Evolutionary conservation across 257 asterid species (phyloP), one percentile per base, ranked within the genome.

Genomic region (Ehretia macrophylla): DNA sequence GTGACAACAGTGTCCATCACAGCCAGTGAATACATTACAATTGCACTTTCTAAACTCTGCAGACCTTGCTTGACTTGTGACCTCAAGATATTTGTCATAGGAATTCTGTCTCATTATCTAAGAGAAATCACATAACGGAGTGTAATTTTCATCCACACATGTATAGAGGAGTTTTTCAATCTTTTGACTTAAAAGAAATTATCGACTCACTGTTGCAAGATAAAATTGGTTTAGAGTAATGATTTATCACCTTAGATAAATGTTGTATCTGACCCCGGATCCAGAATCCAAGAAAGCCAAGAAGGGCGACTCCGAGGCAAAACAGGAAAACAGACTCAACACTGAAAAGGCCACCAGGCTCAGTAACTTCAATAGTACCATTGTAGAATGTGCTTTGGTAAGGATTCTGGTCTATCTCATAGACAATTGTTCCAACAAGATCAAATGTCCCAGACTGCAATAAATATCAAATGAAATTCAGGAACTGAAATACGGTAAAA

Each of bases 251-350:
- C 99, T 89, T 89, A 48, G 97, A 93, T 23, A 82, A 50, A 51
- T 81, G 58, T 56, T 85, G 94, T 65, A 89, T 58, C 77, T 84
- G 94, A 65, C 78, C 40, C 22, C 78, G 90, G 56, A 82, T 70
- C 94, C 94, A 85, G 60, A 83, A 62, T 37, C 83, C 94, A 18
- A 85, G 79, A 68, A 89, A 82, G 32, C 79, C 76, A 27, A 93
- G 65, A 66, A 86, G 82, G 35, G 94, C 95, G 37, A 85, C 55
- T 49, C 81, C 96, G 52, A 93, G 95, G 79, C 78, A 80, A 76
- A 89, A 83, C 79, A 93, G 73, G 86, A 93, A 89, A 20, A 93
- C 96, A 50, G 99, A 83, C 81, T 93, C 99, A 14, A 93, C 87
- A 59, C 95, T 85, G 81, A 87, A 65, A 62, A 75, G 62, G 70